Evolutionary conservation across 768 basidiomycete species (phyloP).

Genomic region (Termitomyces sp.): DNA sequence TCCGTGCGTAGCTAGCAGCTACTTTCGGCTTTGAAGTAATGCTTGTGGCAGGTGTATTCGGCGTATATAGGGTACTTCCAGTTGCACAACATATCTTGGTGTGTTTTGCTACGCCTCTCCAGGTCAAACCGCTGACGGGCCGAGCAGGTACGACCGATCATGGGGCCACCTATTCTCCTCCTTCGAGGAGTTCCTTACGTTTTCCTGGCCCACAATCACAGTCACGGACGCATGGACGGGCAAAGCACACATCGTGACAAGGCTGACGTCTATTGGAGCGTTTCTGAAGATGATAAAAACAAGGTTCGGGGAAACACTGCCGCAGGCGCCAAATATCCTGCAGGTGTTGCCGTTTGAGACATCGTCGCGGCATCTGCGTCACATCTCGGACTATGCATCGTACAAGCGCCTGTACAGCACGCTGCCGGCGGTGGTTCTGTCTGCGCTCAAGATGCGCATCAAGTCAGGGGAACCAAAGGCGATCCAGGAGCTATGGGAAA

Average conservation of each 20-base stretch:
- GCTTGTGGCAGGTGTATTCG: slow-evolving; percentile 45
- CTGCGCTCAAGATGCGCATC: slow-evolving; percentile 60
- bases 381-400: slow-evolving; percentile 56
- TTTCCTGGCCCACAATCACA: slow-evolving; percentile 79
- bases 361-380: slow-evolving; percentile 59
- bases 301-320: slow-evolving; percentile 75
- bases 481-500: slow-evolving; percentile 62
- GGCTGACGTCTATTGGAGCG: slow-evolving; percentile 60
- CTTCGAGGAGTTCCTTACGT: slow-evolving; percentile 73
- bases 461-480: slow-evolving; percentile 60
- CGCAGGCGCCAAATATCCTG: slow-evolving; percentile 67
- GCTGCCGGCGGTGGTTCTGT: slow-evolving; percentile 61
- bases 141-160: slow-evolving; percentile 64
- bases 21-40: neutral
- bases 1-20: slow-evolving; percentile 46
- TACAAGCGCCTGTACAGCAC: slow-evolving; percentile 70
- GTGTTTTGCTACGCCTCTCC: slow-evolving; percentile 1
- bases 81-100: slow-evolving; percentile 64
- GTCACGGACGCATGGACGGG: slow-evolving; percentile 71
- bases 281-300: slow-evolving; percentile 87
- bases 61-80: slow-evolving; percentile 81
- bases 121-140: neutral
- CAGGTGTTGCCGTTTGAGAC: slow-evolving; percentile 66
- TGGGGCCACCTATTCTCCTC: slow-evolving; percentile 78
- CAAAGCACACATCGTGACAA: slow-evolving; percentile 75